Conservation (phyloP, 306 rosid genomes). For the Gillenia trifoliata region DNA sequence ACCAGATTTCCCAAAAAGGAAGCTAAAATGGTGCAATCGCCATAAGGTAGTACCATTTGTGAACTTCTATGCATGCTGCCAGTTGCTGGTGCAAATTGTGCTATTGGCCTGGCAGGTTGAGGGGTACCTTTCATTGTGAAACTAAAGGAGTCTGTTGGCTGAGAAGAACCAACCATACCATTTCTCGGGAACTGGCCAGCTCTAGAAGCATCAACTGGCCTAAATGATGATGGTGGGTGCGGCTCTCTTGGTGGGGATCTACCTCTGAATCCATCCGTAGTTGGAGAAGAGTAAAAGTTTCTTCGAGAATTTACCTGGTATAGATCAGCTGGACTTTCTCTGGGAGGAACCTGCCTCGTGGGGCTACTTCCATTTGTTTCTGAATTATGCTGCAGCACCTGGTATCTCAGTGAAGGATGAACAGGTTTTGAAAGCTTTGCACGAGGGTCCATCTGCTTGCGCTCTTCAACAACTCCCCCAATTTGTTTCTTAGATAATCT, state of each 20-base stretch:
- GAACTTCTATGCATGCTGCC: constrained; percentile 27
- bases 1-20: background rate
- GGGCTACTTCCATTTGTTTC: constrained; percentile 20
- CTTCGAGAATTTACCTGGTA: constrained; percentile 27
- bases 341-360: constrained; percentile 17
- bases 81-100: constrained; percentile 25
- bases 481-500: constrained; percentile 26
- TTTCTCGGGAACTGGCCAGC: constrained; percentile 27
- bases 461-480: constrained; percentile 22
- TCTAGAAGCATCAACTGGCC: constrained; percentile 29
- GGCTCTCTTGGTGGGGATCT: constrained; percentile 42
- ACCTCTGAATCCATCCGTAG: constrained; percentile 27
- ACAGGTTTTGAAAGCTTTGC: constrained; percentile 19
- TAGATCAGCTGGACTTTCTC: constrained; percentile 32
- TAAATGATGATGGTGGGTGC: constrained; percentile 24
- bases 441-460: constrained; percentile 19
- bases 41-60: constrained; percentile 27
- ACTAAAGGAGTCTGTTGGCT: constrained; percentile 24
- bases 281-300: constrained; percentile 21
- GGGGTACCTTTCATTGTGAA: constrained; percentile 19
- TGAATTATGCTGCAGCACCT: constrained; percentile 22
- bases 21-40: background rate
- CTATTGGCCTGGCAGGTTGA: constrained; percentile 28
- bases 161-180: constrained; percentile 26
- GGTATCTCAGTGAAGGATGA: constrained; percentile 25